Evolutionary conservation across 257 asterid genomes (phyloP).

Genomic region (Salvia miltiorrhiza): DNA sequence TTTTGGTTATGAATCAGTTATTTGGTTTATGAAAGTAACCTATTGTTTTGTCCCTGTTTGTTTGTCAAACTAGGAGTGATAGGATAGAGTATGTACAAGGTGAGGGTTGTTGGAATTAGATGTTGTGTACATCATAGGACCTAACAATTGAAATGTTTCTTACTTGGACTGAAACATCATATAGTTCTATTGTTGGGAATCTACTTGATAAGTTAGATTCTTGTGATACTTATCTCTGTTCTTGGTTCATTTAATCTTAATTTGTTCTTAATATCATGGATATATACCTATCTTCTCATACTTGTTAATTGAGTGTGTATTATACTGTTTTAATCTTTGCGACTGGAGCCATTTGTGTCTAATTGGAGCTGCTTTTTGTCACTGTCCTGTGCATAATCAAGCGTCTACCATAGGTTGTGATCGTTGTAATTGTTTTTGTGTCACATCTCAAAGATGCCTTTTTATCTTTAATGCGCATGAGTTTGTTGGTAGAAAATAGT

Average conservation of each 20-base stretch:
- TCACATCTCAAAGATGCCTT: conserved; percentile 9
- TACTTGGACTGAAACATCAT: not conserved
- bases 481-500: conserved; percentile 4
- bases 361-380: not conserved
- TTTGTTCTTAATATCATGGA: conserved; percentile 8
- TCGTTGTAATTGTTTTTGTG: not conserved
- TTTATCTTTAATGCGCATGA: conserved; percentile 5
- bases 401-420: not conserved
- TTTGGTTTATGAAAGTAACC: not conserved
- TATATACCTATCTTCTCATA: conserved; percentile 6
- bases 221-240: not conserved
- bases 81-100: not conserved
- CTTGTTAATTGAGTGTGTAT: conserved; percentile 1
- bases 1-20: not conserved
- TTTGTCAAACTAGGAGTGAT: conserved; percentile 1
- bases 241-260: not conserved
- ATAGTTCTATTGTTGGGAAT: not conserved
- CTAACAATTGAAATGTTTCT: not conserved
- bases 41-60: not conserved
- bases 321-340: not conserved
- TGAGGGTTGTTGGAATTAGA: not conserved
- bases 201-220: not conserved
- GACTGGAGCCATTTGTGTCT: conserved; percentile 3
- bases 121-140: not conserved
- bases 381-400: not conserved